Base-by-base conservation (phyloP, 768 basidiomycete genomes). In the Terana coerulea region DNA sequence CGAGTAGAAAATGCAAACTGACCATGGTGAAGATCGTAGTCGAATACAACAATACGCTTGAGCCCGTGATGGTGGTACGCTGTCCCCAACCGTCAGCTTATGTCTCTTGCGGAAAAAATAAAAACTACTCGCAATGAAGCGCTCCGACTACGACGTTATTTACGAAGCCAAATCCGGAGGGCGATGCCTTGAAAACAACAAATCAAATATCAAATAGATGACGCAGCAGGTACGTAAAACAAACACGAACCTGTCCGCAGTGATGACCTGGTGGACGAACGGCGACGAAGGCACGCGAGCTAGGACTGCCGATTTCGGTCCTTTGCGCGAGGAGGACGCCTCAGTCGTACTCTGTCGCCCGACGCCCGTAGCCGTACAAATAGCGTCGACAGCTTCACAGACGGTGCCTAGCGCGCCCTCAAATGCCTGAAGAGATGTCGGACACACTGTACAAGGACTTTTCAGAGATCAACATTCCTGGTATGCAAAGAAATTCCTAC, bases 211-310 rank as follows among this genome's bases (percentile, higher is more conserved):
- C n/a, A 6, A 24, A 29, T 8, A 12, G 5, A 33, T 5, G 42
- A 11, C 5, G 10, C 44, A 8, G n/a, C n/a, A 15, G 21, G 28
- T 19, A 28, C 10, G 41, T 11, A 30, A 17, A 30, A 30, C 3
- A 30, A 14, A n/a, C 6, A 47, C 37, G 25, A 31, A 62, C 63
- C 57, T 93, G 92, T 1, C 88, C 89, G 61, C 94, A 95, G 60
- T 97, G 94, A 72, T 97, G 94, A 1, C 95, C 95, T 0, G 94
- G 95, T 0, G 94, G 95, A 41, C 95, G 71, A 19, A 97, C 78
- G 0, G 82, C 86, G 10, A 91, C 91, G 65, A 97, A 98, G 0
- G 88, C 90, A 11, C 70, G 61, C 0, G 39, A 56, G 17, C 21
- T 45, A 22, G 12, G 37, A 25, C 21, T 40, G 21, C 39, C 39